These are phyloP conservation scores for Lasiosphaeria miniovina DNA, from an alignment of 495 filamentous ascomycete genomes.

Conservation along the genomic window DNA sequence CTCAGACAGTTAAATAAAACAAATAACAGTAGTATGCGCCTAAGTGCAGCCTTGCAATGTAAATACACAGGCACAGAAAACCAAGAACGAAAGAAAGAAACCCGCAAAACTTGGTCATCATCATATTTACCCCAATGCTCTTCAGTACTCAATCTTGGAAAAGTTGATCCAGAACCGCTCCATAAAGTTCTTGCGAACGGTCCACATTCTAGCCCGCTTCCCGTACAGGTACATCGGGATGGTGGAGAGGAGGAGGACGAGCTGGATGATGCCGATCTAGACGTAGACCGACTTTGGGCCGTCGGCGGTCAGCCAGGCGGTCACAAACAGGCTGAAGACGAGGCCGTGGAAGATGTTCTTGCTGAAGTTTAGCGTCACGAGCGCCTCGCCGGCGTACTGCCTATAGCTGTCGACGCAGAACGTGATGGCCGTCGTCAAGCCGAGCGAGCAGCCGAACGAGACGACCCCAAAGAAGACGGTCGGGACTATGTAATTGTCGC, in stretches of 20 bases:
- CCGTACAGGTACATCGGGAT: conserved; percentile 97
- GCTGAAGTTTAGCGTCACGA: conserved; percentile 91
- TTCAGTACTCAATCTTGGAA: conserved; percentile 7
- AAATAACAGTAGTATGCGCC: too few relatives aligned
- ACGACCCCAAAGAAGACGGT: conserved; percentile 90
- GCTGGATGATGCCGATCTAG: conserved; percentile 81
- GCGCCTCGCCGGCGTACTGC: conserved; percentile 89
- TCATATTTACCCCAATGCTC: too few relatives aligned
- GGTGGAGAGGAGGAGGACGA: conserved; percentile 67
- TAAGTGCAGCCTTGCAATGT: too few relatives aligned
- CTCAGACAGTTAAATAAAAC: too few relatives aligned
- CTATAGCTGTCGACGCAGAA: conserved; percentile 93
- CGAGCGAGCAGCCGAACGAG: conserved; percentile 89
- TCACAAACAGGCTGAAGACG: conserved; percentile 88
- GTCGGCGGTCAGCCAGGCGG: conserved; percentile 72
- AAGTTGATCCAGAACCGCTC: conserved; percentile 64
- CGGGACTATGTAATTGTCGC: conserved; percentile 85
- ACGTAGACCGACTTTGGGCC: conserved; percentile 78
- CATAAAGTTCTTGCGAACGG: conserved; percentile 82
- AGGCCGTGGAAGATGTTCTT: conserved; percentile 93
- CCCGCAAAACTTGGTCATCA: too few relatives aligned
- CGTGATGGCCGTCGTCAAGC: conserved; percentile 90
- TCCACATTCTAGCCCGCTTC: conserved; percentile 96
- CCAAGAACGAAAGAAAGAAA: too few relatives aligned
- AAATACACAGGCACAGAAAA: too few relatives aligned